A percentile compares a stretch with the other conserved stretches of the same genome.
phyloP scores from a whole-genome alignment of 208 protist genomes.

The Acanthamoeba comandoni region DNA sequence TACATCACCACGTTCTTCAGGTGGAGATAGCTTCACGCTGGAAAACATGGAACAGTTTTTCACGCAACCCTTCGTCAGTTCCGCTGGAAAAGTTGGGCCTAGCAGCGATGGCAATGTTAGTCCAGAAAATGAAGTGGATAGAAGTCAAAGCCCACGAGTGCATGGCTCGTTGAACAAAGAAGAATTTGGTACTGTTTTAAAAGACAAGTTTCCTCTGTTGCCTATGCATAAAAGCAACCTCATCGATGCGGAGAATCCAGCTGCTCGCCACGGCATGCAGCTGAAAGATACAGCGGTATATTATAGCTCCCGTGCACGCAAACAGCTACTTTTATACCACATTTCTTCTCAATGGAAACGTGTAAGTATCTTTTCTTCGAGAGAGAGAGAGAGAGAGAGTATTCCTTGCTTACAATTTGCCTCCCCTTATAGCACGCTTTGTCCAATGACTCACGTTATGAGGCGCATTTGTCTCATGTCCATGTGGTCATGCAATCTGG shows the following conservation, averaged over 20 bases:
- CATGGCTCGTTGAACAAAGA: constrained; percentile 7
- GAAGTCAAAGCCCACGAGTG: too few species aligned
- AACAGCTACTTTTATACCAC: too few species aligned
- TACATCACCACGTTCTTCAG: neutral
- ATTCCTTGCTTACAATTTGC: neutral
- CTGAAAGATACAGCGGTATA: constrained; percentile 10
- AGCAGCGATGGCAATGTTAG: too few species aligned
- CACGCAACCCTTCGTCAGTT: too few species aligned
- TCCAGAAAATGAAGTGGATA: too few species aligned
- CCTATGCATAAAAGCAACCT: constrained; percentile 4
- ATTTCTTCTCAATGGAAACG: too few species aligned
- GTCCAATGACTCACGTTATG: neutral
- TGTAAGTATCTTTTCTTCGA: too few species aligned
- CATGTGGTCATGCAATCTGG: constrained; percentile 39
- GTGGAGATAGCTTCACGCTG: too few species aligned
- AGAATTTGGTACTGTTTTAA: constrained; percentile 32
- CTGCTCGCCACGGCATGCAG: constrained; percentile 38
- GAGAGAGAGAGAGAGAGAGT: too few species aligned
- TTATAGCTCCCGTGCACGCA: neutral
- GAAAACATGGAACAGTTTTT: too few species aligned
- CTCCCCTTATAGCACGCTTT: neutral
- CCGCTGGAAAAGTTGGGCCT: too few species aligned
- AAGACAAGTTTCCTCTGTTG: constrained; percentile 22
- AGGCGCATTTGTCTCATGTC: neutral
- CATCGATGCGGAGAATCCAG: constrained; percentile 13